These are phyloP conservation scores for Xerocomus brunneocitrinus DNA, from an alignment of 768 basidiomycete species.

Conservation along the genomic window DNA sequence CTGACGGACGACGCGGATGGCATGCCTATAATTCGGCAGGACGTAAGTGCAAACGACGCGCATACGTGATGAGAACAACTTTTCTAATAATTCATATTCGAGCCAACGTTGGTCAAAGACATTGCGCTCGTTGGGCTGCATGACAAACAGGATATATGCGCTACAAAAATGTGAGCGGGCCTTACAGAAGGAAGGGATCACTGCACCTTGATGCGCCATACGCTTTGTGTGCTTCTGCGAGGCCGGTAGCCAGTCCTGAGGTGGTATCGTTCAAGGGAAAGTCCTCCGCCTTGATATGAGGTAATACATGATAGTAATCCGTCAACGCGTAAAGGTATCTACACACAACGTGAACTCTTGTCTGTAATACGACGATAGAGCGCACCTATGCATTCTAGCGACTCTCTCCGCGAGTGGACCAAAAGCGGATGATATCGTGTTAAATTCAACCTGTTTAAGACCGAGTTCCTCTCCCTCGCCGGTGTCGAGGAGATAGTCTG, in stretches of 20 bases:
- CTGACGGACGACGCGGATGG: constrained; percentile 68
- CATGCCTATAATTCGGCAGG: constrained; percentile 45
- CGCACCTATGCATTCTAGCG: constrained; percentile 80
- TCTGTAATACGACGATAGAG: neutral
- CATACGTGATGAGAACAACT: constrained; percentile 38
- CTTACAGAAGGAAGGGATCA: constrained; percentile 1
- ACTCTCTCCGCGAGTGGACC: constrained; percentile 68
- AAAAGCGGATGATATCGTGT: constrained; percentile 92
- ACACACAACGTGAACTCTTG: neutral
- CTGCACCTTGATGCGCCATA: constrained; percentile 55
- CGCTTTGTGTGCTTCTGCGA: constrained; percentile 75
- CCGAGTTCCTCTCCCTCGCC: constrained; percentile 31
- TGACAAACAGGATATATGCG: constrained; percentile 77
- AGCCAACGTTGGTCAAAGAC: constrained; percentile 90
- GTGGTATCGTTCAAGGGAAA: constrained; percentile 75
- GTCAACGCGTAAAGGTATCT: constrained; percentile 70
- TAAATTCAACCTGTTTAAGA: constrained; percentile 97
- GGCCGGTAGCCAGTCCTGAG: constrained; percentile 63
- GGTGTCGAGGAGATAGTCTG: constrained; percentile 87
- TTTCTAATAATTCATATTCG: constrained; percentile 81
- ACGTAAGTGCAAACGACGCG: neutral
- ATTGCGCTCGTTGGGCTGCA: constrained; percentile 85
- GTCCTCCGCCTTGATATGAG: constrained; percentile 47
- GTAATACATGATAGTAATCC: constrained; percentile 58
- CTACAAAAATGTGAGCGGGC: constrained; percentile 21